phyloP scores from a whole-genome alignment of 495 filamentous ascomycete genomes.

The Trichoderma reesei region DNA sequence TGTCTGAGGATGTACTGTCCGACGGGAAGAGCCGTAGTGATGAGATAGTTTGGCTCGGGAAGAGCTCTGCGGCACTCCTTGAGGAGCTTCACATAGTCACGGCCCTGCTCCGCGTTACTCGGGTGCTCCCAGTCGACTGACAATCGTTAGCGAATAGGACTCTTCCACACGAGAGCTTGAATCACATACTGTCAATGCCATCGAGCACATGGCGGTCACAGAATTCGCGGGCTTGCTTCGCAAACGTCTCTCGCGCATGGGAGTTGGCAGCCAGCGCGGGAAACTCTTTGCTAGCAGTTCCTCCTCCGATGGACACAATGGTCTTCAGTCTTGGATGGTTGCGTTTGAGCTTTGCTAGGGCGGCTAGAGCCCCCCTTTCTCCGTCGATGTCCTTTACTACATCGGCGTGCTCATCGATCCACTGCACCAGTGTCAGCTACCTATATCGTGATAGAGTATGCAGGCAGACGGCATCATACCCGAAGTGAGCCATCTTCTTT shows the following conservation, averaged over 20 bases:
- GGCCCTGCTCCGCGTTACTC: constrained; percentile 47
- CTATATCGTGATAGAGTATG: too few species aligned
- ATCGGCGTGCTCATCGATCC: constrained; percentile 68
- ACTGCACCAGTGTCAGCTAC: constrained; percentile 16
- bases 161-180: constrained; percentile 6
- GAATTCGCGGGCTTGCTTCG: constrained; percentile 46
- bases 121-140: constrained; percentile 83
- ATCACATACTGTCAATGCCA: constrained; percentile 59
- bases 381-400: constrained; percentile 62
- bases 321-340: constrained; percentile 55
- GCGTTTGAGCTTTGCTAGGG: constrained; percentile 55
- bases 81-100: constrained; percentile 58
- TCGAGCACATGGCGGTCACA: constrained; percentile 59
- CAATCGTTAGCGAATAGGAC: neutral
- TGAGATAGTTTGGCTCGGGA: constrained; percentile 42
- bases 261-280: constrained; percentile 49
- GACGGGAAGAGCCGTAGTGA: constrained; percentile 64
- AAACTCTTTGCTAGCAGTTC: constrained; percentile 61
- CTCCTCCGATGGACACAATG: constrained; percentile 70
- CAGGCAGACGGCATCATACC: constrained; percentile 26
- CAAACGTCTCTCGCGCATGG: constrained; percentile 48
- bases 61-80: constrained; percentile 48
- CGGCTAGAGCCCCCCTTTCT: constrained; percentile 56
- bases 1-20: constrained; percentile 63
- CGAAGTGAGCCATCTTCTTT: constrained; percentile 21